Conservation (phyloP, 495 filamentous ascomycete species). For the Jackrogersella minutella region DNA sequence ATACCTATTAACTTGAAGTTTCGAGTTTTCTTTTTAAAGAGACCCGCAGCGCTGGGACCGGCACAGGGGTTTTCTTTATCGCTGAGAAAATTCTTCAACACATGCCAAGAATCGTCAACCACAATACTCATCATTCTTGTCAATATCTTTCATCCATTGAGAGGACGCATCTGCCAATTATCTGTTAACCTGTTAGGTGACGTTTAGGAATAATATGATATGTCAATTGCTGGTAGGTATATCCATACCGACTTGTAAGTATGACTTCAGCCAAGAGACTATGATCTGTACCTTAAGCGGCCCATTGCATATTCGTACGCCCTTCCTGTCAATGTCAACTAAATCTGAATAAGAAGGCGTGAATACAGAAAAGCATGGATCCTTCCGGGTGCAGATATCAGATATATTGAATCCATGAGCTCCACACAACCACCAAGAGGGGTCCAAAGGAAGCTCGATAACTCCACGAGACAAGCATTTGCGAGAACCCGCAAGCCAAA, state of each 20-base stretch:
- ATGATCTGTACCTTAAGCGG: not conserved
- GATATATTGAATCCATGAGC: not conserved
- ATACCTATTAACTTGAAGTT: no score
- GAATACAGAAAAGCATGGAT: no score
- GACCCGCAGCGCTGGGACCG: slow-evolving; percentile 10
- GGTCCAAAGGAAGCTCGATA: not conserved
- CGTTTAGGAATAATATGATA: not conserved
- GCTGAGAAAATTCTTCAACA: slow-evolving; percentile 3
- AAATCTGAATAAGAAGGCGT: no score
- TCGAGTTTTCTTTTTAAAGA: slow-evolving; percentile 14
- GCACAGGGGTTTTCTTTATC: slow-evolving; percentile 9
- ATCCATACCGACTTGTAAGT: not conserved
- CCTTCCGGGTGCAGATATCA: no score
- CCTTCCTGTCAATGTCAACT: slow-evolving; percentile 9
- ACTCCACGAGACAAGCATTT: not conserved
- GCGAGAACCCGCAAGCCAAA: not conserved
- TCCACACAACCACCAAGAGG: not conserved
- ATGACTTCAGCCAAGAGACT: slow-evolving; percentile 12
- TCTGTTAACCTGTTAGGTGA: not conserved
- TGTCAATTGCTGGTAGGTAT: not conserved
- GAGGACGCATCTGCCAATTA: not conserved
- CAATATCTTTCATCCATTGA: not conserved
- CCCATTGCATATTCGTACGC: slow-evolving; percentile 10
- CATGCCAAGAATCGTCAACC: slow-evolving; percentile 11
- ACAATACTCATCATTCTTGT: not conserved